Evolutionary conservation across 495 filamentous ascomycete species (phyloP), one percentile per base, ranked within the genome.

Genomic region (Podospora appendiculata): DNA sequence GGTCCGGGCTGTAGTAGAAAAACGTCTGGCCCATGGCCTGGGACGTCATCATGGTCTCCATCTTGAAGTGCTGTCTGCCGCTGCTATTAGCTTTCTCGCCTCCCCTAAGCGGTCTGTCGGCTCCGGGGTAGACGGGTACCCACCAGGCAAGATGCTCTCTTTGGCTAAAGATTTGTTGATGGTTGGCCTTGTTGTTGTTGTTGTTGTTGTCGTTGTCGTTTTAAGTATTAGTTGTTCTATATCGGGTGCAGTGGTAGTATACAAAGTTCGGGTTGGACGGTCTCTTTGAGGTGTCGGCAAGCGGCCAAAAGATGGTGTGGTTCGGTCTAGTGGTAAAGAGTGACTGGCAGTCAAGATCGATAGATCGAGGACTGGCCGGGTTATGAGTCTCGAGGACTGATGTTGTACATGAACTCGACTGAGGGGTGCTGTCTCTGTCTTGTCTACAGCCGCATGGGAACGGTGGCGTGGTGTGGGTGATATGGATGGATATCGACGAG

Each of bases 1-100:
- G 79, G 50, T 92, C 88, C 52, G 85, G 85, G 57, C 81, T 85
- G 72, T 95, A 97, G 77, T 92, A 96, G 81, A 87, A 90, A 78
- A 94, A 96, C 14, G 88, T 78, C 63, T 89, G 88, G 42, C 83
- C 86, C 76, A 86, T 86, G 63, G 77, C 64, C 47, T 78, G 81
- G 53, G 75, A 47, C 43, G 68, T 65, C 69, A 74, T 72, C 46
- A 61, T 73, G 63, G 60, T 52, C 33, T 76, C 74, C 73, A 77
- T 77, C 56, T 56, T 66, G 46, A 52, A 46, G 18, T 41, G 41
- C 41, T 49, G 58, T 38, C 35, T 63, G 57, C 47, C 58, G 48
- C 48, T 60, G 49, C 43, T 47, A 53, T 61, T 47, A 58, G 61
- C 50, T 45, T 46, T 52, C 3, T 47, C 50, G 16, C 5, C 44